A percentile compares a stretch with the other conserved stretches of the same genome.
phyloP scores from a whole-genome alignment of 129 eudicot genomes.

The Tanacetum coccineum region DNA sequence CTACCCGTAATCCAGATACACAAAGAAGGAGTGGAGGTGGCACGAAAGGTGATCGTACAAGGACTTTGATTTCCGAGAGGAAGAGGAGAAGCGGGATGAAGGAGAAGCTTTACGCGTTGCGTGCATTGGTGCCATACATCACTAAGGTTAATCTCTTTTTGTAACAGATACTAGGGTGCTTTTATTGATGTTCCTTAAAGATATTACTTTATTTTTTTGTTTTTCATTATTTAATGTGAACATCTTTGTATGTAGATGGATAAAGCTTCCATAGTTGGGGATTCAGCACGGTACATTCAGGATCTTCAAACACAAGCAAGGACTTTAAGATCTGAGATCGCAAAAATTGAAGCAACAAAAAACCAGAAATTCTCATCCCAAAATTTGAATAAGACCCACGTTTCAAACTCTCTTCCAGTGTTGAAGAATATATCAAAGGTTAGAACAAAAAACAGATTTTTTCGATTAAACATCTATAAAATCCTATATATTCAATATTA shows the following conservation, averaged over 20 bases:
- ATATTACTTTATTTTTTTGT: too few relatives aligned
- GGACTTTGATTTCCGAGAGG: constrained; percentile 69
- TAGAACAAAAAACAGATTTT: not conserved
- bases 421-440: constrained; percentile 55
- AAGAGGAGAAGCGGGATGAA: constrained; percentile 82
- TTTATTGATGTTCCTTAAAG: not conserved
- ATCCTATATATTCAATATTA: not conserved
- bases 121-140: constrained; percentile 80
- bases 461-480: not conserved
- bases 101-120: constrained; percentile 76
- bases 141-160: constrained; percentile 49
- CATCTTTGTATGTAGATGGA: too few relatives aligned
- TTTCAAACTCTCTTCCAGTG: constrained; percentile 14
- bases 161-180: not conserved
- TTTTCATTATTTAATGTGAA: too few relatives aligned
- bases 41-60: constrained; percentile 52
- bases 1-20: constrained; percentile 19
- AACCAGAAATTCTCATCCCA: constrained; percentile 19
- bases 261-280: constrained; percentile 84
- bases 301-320: constrained; percentile 64
- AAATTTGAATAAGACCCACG: constrained; percentile 16
- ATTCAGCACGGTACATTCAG: constrained; percentile 68
- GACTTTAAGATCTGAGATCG: constrained; percentile 53
- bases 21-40: constrained; percentile 23
- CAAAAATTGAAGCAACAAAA: constrained; percentile 45